Evolutionary conservation across 2,329 filamentous ascomycete species (phyloP), one percentile per base, ranked within the genome.

Genomic region (Sordariomycetes sp.): DNA sequence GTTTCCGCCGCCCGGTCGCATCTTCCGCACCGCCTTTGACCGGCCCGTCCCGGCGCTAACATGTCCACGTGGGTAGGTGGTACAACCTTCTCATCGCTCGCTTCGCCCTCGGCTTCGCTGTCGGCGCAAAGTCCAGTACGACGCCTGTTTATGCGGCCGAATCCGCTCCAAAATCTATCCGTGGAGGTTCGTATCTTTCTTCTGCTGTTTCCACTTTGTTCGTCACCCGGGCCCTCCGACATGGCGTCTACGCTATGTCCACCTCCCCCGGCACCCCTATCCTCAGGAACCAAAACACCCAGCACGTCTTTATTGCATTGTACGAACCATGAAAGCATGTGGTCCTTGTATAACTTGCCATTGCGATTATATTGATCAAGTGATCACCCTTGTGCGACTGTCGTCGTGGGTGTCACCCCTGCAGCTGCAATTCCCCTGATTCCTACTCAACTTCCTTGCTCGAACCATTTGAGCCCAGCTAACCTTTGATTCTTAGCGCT

Each of bases 21-120:
- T 17, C 6, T 45, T 17, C 39, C 17, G 6, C 13, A 45, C 13
- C 6, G 39, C 2, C 39, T 17, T 7, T 3, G 15, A 3, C 13
- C 13, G 15, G 6, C 6, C 36, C 36, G 5, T 42, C 36, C 36
- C 8, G 15, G 10, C 39, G n/a, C 39, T 45, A n/a, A 45, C 39
- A n/a, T 5, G 15, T n/a, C 39, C 39, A 15, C 6, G n/a, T 0
- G 7, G 10, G 52, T 60, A 69, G 54, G 70, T 80, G 64, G 58
- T 62, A 62, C 36, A 60, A 68, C 35, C 62, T 71, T 6, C 56
- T 70, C 4, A 58, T 59, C 24, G 69, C 69, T 36, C 69, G 69
- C 3, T 65, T 72, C 32, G 62, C 65, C 50, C 64, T 71, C 3
- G 69, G 69, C 32, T 67, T 71, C n/a, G 69, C 68, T 1, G 68